A percentile compares a stretch with the other conserved stretches of the same genome.
Evolutionary conservation across 1,139 yeast species (phyloP).

Genomic region (Saccharomycopsis hybrid): DNA sequence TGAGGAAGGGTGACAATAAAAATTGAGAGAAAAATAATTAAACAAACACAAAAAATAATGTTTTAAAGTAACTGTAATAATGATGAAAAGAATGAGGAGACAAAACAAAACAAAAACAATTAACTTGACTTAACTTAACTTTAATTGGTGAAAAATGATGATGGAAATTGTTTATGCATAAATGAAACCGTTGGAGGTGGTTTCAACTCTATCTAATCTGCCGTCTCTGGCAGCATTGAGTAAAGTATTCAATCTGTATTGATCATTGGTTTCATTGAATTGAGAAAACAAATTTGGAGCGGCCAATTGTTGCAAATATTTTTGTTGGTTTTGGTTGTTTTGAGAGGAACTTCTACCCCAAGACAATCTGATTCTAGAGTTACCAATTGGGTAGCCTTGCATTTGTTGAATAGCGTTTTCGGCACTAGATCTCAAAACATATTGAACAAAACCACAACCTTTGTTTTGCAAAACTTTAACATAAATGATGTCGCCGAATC

Average conservation of each 20-base stretch:
- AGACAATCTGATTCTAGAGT: constrained; percentile 74
- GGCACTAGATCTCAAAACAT: constrained; percentile 71
- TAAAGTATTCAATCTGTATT: constrained; percentile 38
- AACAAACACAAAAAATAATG: neutral
- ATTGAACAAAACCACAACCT: constrained; percentile 91
- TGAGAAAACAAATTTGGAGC: constrained; percentile 15
- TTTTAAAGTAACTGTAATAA: neutral
- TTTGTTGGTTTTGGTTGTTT: constrained; percentile 25
- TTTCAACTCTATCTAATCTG: constrained; percentile 40
- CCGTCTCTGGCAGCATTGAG: constrained; percentile 44
- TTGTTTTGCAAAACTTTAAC: constrained; percentile 89
- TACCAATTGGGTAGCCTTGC: constrained; percentile 91
- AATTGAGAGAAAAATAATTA: neutral
- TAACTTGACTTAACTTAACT: too few species aligned
- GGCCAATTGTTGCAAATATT: constrained; percentile 18
- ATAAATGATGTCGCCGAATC: constrained; percentile 79
- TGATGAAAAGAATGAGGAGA: neutral
- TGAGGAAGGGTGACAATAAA: neutral
- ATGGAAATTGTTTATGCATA: constrained; percentile 14
- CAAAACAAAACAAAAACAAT: neutral
- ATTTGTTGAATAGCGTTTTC: constrained; percentile 84
- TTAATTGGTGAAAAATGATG: too few species aligned
- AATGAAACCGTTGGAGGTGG: constrained; percentile 35
- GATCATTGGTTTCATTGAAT: constrained; percentile 22
- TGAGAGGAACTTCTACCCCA: constrained; percentile 63